Conservation (phyloP, 2,329 filamentous ascomycete species). For the Podosphaera aphanis region DNA sequence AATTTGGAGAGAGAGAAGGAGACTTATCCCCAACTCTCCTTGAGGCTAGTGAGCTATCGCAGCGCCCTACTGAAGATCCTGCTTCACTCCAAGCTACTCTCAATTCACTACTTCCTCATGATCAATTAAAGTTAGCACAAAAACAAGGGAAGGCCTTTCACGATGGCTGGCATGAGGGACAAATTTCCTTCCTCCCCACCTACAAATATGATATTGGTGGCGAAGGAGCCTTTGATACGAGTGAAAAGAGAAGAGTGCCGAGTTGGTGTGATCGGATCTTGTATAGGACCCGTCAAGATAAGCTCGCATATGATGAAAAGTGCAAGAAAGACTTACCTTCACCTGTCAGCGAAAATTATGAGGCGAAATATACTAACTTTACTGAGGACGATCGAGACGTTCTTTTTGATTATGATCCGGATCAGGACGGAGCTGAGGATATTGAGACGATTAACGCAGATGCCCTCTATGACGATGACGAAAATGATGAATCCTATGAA, state of each 20-base stretch:
- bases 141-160: slow-evolving; percentile 58
- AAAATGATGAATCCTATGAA: slow-evolving; percentile 20
- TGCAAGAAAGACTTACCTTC: slow-evolving; percentile 35
- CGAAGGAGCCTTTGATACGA: slow-evolving; percentile 76
- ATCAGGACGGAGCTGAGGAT: slow-evolving; percentile 41
- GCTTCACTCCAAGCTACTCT: slow-evolving; percentile 73
- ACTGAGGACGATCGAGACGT: slow-evolving; percentile 58
- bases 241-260: slow-evolving; percentile 76
- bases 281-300: slow-evolving; percentile 54
- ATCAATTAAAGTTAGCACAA: slow-evolving; percentile 60
- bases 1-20: slow-evolving; percentile 16
- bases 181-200: slow-evolving; percentile 71
- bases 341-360: slow-evolving; percentile 50
- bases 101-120: slow-evolving; percentile 66
- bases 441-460: slow-evolving; percentile 24
- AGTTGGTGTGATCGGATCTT: slow-evolving; percentile 95
- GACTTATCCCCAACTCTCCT: slow-evolving; percentile 22
- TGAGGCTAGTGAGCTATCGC: slow-evolving; percentile 40
- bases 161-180: slow-evolving; percentile 77
- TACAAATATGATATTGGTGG: slow-evolving; percentile 98
- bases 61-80: slow-evolving; percentile 54
- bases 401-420: slow-evolving; percentile 75
- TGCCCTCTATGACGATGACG: slow-evolving; percentile 20
- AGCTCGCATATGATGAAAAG: slow-evolving; percentile 38
- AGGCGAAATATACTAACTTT: slow-evolving; percentile 63